Evolutionary conservation across 345 rosid genomes (phyloP), one percentile per base, ranked within the genome.

Genomic region (Camelina hispida): DNA sequence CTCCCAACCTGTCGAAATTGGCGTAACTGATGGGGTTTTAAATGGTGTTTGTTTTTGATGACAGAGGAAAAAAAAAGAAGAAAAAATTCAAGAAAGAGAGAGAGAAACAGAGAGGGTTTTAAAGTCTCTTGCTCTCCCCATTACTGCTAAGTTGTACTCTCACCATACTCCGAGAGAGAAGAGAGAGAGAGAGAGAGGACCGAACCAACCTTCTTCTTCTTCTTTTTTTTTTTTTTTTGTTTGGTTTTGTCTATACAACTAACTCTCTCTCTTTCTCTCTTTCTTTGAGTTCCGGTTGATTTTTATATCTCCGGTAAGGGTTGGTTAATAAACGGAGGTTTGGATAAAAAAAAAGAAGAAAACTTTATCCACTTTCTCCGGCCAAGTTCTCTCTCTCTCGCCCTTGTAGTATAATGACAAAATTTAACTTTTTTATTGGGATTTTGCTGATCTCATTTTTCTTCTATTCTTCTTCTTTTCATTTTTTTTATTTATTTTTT

Each of bases 161-260:
- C 77, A 78, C 73, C 81, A 78, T 78, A 78, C 77, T 72, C 58
- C 28, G 28, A 25, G 28, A 25, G 42, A 57, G 15, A 11, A 13
- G 37, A 34, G 28, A 50, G 32, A 68, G 46, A 68, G 73, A 57
- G 56, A 61, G 68, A 32, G 59, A 69, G 44, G 35, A 42, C 18
- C 73, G 81, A 78, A 72, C 81, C 64, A 78, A 78, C 63, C 67
- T 71, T 71, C 81, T 56, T 70, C 67, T 71, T 71, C 81, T 56
- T 70, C 68, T 59, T 9, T 43, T 1, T 13, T 23, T 56, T 56
- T 9, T 48, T 38, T 28, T 28, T 58, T 6, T 52, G 51, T 37
- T 61, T 32, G 6, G 35, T 30, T 68, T 25, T 3, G 46, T 71
- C 64, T 65, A 37, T 52, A 40, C 81, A 78, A 78, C 81, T 72